Evolutionary conservation across 2,329 filamentous ascomycete genomes (phyloP).

Genomic region (Didymella lethalis): DNA sequence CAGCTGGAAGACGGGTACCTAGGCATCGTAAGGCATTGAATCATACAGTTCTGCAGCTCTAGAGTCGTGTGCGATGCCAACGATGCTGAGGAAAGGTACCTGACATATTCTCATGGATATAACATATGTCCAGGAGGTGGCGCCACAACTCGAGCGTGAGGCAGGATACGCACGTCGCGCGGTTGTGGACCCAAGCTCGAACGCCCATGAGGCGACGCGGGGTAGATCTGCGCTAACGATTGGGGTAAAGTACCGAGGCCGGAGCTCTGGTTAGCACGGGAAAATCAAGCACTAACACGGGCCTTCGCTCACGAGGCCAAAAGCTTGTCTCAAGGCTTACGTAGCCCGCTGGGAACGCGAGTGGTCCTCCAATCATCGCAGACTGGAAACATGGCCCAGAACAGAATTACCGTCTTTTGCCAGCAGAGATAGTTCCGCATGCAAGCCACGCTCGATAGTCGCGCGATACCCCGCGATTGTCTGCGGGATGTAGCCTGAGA

Average conservation of each 20-base stretch:
- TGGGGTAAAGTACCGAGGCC: constrained; percentile 4
- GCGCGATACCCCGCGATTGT: constrained; percentile 7
- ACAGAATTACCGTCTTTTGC: constrained; percentile 13
- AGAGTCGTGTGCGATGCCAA: background rate
- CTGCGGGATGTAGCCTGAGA: background rate
- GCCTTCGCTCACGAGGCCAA: constrained; percentile 1
- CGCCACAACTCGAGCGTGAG: background rate
- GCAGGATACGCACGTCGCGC: background rate
- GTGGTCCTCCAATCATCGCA: background rate
- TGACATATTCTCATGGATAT: background rate
- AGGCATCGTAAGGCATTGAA: no score
- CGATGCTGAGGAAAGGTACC: background rate
- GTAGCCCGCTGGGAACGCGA: background rate
- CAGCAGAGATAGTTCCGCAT: background rate
- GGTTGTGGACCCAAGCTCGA: background rate
- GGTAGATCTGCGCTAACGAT: constrained; percentile 8
- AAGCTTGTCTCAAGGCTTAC: constrained; percentile 13
- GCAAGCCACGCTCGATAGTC: constrained; percentile 4
- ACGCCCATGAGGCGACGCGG: background rate
- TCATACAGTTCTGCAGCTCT: background rate
- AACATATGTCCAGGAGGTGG: background rate
- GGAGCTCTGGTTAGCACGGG: background rate
- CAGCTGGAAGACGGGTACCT: no score
- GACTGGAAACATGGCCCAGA: background rate
- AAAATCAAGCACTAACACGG: background rate